A percentile compares a stretch with the other conserved stretches of the same genome.
phyloP scores from a whole-genome alignment of 202 grass and related monocot species.

The Carex sylvatica region DNA sequence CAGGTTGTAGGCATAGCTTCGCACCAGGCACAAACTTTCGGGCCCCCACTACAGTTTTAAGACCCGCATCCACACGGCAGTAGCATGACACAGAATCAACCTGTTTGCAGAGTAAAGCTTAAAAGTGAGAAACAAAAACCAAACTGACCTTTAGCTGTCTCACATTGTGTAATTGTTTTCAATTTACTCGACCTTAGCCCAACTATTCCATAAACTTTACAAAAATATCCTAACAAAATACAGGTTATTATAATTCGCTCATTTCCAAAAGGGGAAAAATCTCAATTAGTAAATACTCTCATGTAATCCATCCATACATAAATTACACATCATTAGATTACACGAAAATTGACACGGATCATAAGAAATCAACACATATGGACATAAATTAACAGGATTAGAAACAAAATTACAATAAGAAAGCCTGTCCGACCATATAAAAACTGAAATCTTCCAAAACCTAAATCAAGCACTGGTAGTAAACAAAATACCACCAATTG shows the following conservation, averaged over 20 bases:
- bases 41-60: conserved; percentile 85
- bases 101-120: conserved; percentile 25
- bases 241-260: background rate
- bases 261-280: background rate
- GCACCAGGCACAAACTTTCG: conserved; percentile 88
- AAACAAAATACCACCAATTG: background rate
- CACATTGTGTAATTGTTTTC: background rate
- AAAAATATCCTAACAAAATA: background rate
- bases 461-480: background rate
- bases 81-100: conserved; percentile 92
- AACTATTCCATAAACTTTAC: background rate
- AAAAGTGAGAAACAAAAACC: background rate
- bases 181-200: background rate
- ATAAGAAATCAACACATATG: background rate
- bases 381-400: background rate
- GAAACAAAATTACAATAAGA: background rate
- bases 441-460: background rate
- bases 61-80: conserved; percentile 74
- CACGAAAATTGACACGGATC: background rate
- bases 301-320: background rate
- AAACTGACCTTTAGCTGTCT: background rate
- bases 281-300: background rate
- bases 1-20: conserved; percentile 85
- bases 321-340: background rate
- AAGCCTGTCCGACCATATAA: background rate